phyloP scores from a whole-genome alignment of 768 basidiomycete genomes.

The Strobilomyces dryophilus region DNA sequence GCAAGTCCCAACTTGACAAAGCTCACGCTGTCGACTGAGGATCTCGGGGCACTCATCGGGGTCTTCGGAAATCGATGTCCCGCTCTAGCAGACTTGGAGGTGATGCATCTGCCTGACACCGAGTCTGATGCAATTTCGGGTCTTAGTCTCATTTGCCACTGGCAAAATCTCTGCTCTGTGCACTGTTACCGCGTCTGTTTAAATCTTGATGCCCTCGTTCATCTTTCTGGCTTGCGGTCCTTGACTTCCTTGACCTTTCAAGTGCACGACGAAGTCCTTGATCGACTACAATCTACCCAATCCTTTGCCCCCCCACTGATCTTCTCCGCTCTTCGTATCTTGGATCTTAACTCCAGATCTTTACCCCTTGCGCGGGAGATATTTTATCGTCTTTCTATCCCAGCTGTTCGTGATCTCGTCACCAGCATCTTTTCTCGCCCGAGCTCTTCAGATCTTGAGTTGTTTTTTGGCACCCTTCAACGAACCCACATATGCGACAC shows the following conservation, averaged over 20 bases:
- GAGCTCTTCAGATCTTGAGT: not conserved
- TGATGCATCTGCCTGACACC: not conserved
- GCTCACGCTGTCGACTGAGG: not conserved
- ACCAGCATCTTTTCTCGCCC: not conserved
- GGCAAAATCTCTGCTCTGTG: not conserved
- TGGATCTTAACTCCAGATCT: not conserved
- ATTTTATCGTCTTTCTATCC: not conserved
- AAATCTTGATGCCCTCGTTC: not conserved
- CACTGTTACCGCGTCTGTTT: not conserved
- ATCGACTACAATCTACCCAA: not conserved
- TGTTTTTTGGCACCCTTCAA: not conserved
- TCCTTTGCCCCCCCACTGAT: not conserved
- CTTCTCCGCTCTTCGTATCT: not conserved
- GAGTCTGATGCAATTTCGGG: not conserved
- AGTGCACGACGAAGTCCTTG: not conserved
- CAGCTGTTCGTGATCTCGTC: not conserved
- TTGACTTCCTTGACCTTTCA: not conserved
- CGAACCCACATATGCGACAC: not conserved
- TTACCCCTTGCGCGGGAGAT: not conserved
- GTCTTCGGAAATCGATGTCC: not conserved
- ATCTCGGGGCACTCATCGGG: not conserved
- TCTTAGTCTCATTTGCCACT: not conserved
- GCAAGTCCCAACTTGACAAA: not conserved
- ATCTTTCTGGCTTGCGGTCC: not conserved
- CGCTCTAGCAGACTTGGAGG: not conserved